Evolutionary conservation across 129 eudicot genomes (phyloP).

Genomic region (Pulicaria dysenterica): DNA sequence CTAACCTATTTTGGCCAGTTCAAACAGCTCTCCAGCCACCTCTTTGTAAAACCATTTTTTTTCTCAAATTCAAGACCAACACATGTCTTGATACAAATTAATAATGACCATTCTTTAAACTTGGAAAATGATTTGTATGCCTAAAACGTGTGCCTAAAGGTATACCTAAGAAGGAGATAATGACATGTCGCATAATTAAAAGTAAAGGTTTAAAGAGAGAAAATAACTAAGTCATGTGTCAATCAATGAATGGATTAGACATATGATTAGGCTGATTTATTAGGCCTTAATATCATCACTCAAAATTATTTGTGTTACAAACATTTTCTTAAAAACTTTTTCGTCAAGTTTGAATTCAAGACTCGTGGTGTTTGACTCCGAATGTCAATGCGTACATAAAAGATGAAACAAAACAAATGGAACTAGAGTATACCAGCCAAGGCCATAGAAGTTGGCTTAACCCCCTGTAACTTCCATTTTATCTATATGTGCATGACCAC

Average conservation of each 20-base stretch:
- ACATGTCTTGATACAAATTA: neutral
- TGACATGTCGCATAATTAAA: too few species aligned
- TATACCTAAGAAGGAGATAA: too few species aligned
- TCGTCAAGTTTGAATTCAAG: conserved; percentile 7
- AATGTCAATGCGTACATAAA: neutral
- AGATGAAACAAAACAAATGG: neutral
- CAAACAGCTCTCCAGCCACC: neutral
- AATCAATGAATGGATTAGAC: too few species aligned
- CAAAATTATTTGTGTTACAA: neutral
- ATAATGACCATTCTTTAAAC: neutral
- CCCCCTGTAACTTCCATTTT: conserved; percentile 78
- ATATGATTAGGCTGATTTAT: too few species aligned
- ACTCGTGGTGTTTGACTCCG: conserved; percentile 6
- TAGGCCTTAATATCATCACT: too few species aligned
- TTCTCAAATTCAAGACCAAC: conserved; percentile 21
- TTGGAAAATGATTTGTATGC: neutral
- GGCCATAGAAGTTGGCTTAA: conserved; percentile 62
- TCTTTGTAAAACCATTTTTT: neutral
- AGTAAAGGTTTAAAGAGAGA: too few species aligned
- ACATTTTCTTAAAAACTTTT: neutral
- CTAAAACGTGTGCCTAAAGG: too few species aligned
- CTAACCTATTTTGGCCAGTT: too few species aligned
- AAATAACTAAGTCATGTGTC: too few species aligned
- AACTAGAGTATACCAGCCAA: conserved; percentile 54
- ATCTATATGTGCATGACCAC: conserved; percentile 22